Conservation (phyloP, 306 rosid genomes). For the Lathyrus oleraceus region DNA sequence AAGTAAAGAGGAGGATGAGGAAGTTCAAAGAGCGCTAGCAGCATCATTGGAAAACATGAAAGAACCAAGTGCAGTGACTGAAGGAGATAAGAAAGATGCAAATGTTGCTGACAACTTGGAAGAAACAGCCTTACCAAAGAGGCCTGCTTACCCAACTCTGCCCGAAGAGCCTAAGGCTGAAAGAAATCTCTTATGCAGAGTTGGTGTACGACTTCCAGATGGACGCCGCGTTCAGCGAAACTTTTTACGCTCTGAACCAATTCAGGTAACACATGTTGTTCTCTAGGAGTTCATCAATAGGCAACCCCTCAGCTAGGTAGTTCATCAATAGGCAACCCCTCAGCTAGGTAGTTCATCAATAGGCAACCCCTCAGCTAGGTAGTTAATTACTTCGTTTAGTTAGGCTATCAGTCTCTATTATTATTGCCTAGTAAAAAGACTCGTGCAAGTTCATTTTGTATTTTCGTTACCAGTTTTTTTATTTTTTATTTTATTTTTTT, state of each 20-base stretch:
- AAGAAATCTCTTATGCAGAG: conserved; percentile 70
- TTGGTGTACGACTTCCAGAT: conserved; percentile 88
- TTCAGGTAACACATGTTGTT: conserved; percentile 57
- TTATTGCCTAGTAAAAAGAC: too few species aligned
- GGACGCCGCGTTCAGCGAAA: conserved; percentile 86
- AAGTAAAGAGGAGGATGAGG: conserved; percentile 66
- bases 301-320: background rate
- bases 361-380: background rate
- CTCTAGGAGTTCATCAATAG: conserved; percentile 4
- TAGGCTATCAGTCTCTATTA: background rate
- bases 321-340: background rate
- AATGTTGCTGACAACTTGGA: conserved; percentile 39
- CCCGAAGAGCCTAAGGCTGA: conserved; percentile 93
- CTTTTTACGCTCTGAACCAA: conserved; percentile 71
- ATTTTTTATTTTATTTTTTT: too few species aligned
- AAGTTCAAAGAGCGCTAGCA: conserved; percentile 69
- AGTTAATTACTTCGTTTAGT: background rate
- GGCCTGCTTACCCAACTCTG: conserved; percentile 66
- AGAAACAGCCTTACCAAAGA: conserved; percentile 46
- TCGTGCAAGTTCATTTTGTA: conserved; percentile 10
- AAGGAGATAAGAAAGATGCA: conserved; percentile 42
- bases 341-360: background rate
- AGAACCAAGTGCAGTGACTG: conserved; percentile 44
- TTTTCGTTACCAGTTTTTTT: background rate
- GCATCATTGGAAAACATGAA: conserved; percentile 68